Evolutionary conservation across 163 green algal genomes (phyloP).

Genomic region (Scenedesmus sp.): DNA sequence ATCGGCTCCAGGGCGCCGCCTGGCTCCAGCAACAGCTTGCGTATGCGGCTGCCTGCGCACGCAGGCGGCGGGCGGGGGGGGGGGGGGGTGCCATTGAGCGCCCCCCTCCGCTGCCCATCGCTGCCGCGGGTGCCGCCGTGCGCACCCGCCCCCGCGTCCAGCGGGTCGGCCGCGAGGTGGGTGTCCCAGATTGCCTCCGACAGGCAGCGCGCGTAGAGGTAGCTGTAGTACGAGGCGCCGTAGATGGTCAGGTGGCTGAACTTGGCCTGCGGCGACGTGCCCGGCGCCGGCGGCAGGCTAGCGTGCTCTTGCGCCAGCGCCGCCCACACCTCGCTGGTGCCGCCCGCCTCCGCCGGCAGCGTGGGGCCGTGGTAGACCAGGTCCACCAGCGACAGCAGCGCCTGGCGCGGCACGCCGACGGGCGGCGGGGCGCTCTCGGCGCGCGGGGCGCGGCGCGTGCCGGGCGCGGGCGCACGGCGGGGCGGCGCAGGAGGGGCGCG

Average conservation of each 20-base stretch:
- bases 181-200: slow-evolving; percentile 68
- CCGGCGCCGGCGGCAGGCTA: slow-evolving; percentile 44
- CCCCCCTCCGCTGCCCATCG: background rate
- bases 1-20: slow-evolving; percentile 60
- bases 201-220: slow-evolving; percentile 79
- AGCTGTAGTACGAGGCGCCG: slow-evolving; percentile 83
- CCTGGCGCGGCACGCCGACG: too few species aligned
- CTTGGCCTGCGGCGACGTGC: slow-evolving; percentile 50
- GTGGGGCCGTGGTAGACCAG: slow-evolving; percentile 18
- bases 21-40: slow-evolving; percentile 47
- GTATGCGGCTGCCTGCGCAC: background rate
- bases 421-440: too few species aligned
- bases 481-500: too few species aligned
- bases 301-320: slow-evolving; percentile 9
- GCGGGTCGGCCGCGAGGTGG: slow-evolving; percentile 58
- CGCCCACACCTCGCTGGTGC: slow-evolving; percentile 27
- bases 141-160: slow-evolving; percentile 52
- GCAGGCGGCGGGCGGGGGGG: too few species aligned
- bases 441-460: too few species aligned
- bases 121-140: background rate
- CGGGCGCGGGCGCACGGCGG: too few species aligned
- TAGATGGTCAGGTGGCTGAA: slow-evolving; percentile 86
- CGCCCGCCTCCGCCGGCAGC: background rate
- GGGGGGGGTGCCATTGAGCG: background rate
- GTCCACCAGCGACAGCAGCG: slow-evolving; percentile 38